Evolutionary conservation across 345 rosid genomes (phyloP).

Genomic region (Sonneratia alba): DNA sequence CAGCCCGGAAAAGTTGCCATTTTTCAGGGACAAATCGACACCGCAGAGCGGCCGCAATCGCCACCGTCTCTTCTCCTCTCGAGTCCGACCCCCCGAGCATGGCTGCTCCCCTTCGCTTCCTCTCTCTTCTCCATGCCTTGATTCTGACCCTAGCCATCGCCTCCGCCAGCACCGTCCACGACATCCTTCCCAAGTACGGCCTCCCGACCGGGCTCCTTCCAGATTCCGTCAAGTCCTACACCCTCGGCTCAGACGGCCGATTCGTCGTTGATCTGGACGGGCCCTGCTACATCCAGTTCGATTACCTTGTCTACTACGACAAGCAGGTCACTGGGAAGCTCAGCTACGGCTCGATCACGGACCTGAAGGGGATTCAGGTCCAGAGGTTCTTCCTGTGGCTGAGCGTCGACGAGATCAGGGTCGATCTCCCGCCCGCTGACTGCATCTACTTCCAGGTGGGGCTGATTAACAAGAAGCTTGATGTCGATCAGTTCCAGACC

Average conservation of each 20-base stretch:
- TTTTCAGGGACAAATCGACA: neutral
- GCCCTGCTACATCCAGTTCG: conserved; percentile 65
- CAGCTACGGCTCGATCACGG: conserved; percentile 66
- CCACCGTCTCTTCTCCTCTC: neutral
- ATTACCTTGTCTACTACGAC: conserved; percentile 80
- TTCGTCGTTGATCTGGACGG: conserved; percentile 45
- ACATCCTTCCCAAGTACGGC: conserved; percentile 74
- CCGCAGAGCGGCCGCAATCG: neutral
- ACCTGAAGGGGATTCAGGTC: conserved; percentile 79
- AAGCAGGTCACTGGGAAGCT: conserved; percentile 54
- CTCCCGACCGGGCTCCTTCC: conserved; percentile 89
- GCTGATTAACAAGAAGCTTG: conserved; percentile 77
- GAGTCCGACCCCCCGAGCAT: neutral
- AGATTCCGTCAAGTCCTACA: conserved; percentile 41
- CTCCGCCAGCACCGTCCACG: conserved; percentile 44
- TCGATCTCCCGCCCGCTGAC: conserved; percentile 79
- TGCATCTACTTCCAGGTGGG: conserved; percentile 93
- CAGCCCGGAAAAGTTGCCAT: neutral
- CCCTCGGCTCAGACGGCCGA: conserved; percentile 51
- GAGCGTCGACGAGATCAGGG: conserved; percentile 73
- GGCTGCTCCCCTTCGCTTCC: neutral
- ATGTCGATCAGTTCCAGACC: conserved; percentile 67
- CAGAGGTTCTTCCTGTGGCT: conserved; percentile 69
- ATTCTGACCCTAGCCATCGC: conserved; percentile 3
- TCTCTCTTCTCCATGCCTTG: conserved; percentile 12